Conservation (phyloP, 1,284 basidiomycete genomes). For the Apiotrichum mycotoxinovorans region DNA sequence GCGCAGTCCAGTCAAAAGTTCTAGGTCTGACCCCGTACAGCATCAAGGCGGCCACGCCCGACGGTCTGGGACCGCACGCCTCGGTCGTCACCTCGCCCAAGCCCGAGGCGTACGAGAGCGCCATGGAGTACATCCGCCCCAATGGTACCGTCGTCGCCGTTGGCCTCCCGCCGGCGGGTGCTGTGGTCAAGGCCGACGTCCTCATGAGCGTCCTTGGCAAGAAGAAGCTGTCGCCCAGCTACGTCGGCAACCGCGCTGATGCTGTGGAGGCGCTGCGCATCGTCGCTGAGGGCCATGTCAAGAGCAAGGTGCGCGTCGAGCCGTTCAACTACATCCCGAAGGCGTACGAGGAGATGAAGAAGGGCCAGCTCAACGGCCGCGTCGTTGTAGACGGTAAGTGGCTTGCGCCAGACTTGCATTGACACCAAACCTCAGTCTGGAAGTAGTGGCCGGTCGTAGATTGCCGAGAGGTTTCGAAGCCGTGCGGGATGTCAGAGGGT, state of each 20-base stretch:
- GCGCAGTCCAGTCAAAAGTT: too few species aligned
- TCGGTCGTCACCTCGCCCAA: slow-evolving; percentile 60
- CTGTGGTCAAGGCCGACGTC: slow-evolving; percentile 52
- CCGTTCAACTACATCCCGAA: slow-evolving; percentile 59
- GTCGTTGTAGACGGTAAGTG: slow-evolving; percentile 65
- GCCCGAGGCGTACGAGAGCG: slow-evolving; percentile 64
- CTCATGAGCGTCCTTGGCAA: slow-evolving; percentile 71
- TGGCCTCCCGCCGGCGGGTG: slow-evolving; percentile 63
- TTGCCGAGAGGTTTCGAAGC: too few species aligned
- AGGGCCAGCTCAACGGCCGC: slow-evolving; percentile 61
- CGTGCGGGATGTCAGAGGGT: too few species aligned
- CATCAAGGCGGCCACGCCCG: slow-evolving; percentile 58
- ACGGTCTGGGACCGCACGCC: slow-evolving; percentile 69
- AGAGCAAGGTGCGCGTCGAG: slow-evolving; percentile 57
- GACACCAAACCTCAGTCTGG: too few species aligned
- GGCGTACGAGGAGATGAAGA: slow-evolving; percentile 59
- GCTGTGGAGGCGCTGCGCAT: slow-evolving; percentile 63
- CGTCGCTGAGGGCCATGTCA: slow-evolving; percentile 61
- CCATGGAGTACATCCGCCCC: slow-evolving; percentile 64
- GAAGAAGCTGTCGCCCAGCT: slow-evolving; percentile 67
- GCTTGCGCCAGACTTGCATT: too few species aligned
- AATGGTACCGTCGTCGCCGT: slow-evolving; percentile 68
- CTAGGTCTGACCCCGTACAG: too few species aligned
- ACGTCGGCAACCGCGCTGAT: slow-evolving; percentile 71
- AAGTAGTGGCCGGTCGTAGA: too few species aligned